Evolutionary conservation across 1,139 yeast species (phyloP).

Genomic region (Sugiyamaella sp.): DNA sequence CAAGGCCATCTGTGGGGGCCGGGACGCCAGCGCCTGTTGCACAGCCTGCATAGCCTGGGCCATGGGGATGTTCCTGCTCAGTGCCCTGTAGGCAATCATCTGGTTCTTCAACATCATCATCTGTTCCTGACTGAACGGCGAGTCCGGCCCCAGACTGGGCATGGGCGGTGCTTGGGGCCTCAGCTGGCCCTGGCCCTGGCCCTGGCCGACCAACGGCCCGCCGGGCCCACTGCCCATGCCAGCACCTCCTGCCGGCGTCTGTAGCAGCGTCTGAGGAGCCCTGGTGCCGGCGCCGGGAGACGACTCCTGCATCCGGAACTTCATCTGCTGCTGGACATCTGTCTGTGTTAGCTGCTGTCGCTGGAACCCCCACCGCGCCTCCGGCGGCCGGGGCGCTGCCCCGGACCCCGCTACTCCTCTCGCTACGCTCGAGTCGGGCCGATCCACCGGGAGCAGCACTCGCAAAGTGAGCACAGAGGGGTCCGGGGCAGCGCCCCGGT

Average conservation of each 20-base stretch:
- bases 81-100: slow-evolving; percentile 68
- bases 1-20: slow-evolving; percentile 22
- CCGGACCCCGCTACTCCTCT: slow-evolving; percentile 1
- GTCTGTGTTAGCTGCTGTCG: slow-evolving; percentile 28
- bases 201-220: not conserved
- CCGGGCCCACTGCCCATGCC: slow-evolving; percentile 3
- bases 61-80: slow-evolving; percentile 71
- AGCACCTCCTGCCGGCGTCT: slow-evolving; percentile 7
- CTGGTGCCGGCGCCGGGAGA: slow-evolving; percentile 24
- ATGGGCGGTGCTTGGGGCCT: slow-evolving; percentile 23
- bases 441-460: not conserved
- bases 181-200: slow-evolving; percentile 13
- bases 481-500: slow-evolving; percentile 1
- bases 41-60: slow-evolving; percentile 47
- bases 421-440: slow-evolving; percentile 1
- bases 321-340: slow-evolving; percentile 27
- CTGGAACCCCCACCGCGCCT: slow-evolving; percentile 9
- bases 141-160: slow-evolving; percentile 22
- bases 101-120: slow-evolving; percentile 62
- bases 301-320: slow-evolving; percentile 22
- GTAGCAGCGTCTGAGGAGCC: slow-evolving; percentile 11
- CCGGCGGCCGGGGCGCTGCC: slow-evolving; percentile 2
- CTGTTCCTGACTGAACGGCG: slow-evolving; percentile 48
- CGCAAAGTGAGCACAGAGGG: not conserved
- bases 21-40: slow-evolving; percentile 46